phyloP scores from a whole-genome alignment of 2,329 filamentous ascomycete species.

The Sphaerostilbella broomeana region DNA sequence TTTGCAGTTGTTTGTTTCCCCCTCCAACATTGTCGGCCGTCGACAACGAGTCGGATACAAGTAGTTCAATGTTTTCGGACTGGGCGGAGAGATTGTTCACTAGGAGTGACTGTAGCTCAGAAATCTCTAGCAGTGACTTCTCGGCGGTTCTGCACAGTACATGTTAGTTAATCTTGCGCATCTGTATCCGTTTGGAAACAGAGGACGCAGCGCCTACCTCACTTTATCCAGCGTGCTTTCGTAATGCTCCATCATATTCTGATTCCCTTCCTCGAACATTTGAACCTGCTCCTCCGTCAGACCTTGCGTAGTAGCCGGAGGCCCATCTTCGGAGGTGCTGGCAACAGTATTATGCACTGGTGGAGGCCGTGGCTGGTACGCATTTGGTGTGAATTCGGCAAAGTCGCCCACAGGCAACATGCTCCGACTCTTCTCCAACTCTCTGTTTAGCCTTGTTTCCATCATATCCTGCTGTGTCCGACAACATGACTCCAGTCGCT shows the following conservation, averaged over 20 bases:
- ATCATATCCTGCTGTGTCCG: slow-evolving; percentile 85
- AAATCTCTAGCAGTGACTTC: slow-evolving; percentile 85
- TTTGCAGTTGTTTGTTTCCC: slow-evolving; percentile 87
- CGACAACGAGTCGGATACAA: slow-evolving; percentile 74
- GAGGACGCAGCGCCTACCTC: slow-evolving; percentile 72
- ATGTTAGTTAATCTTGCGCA: too few species aligned
- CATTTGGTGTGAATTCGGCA: slow-evolving; percentile 24
- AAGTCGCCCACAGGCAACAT: slow-evolving; percentile 46
- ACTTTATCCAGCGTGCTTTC: slow-evolving; percentile 93
- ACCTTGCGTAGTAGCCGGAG: slow-evolving; percentile 35
- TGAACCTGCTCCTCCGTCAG: slow-evolving; percentile 82
- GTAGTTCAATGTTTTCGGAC: slow-evolving; percentile 79
- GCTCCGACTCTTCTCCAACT: slow-evolving; percentile 85
- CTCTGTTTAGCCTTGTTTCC: slow-evolving; percentile 75
- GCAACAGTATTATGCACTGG: background rate
- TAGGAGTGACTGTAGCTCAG: slow-evolving; percentile 82
- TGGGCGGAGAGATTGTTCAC: slow-evolving; percentile 81
- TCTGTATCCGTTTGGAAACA: too few species aligned
- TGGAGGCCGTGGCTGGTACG: slow-evolving; percentile 9
- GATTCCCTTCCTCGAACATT: slow-evolving; percentile 88
- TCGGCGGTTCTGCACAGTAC: slow-evolving; percentile 63
- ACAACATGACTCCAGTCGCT: slow-evolving; percentile 68
- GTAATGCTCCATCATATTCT: slow-evolving; percentile 87
- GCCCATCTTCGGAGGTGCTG: background rate
- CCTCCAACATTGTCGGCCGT: slow-evolving; percentile 82